Evolutionary conservation across 129 eudicot genomes (phyloP).

Genomic region (Tagetes patula): DNA sequence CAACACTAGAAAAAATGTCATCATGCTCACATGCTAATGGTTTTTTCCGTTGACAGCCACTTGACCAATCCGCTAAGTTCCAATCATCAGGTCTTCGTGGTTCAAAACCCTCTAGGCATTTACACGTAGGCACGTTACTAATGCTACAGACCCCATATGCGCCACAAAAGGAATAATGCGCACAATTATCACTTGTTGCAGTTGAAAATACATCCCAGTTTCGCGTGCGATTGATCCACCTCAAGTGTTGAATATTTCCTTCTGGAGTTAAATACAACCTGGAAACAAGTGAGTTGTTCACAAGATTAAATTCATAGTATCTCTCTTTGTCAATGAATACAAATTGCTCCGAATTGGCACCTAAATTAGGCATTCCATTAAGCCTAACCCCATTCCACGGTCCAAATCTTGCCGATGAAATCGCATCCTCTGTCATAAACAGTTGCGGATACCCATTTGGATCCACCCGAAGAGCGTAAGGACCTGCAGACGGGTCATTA

Average conservation of each 20-base stretch:
- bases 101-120: constrained; percentile 46
- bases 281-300: constrained; percentile 25
- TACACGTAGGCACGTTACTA: constrained; percentile 37
- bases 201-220: constrained; percentile 29
- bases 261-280: constrained; percentile 28
- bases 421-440: constrained; percentile 18
- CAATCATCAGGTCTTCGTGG: constrained; percentile 42
- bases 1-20: constrained; percentile 39
- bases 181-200: constrained; percentile 35
- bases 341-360: constrained; percentile 26
- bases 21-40: constrained; percentile 37
- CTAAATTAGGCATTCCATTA: constrained; percentile 39
- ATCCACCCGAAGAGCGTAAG: constrained; percentile 18
- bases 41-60: constrained; percentile 47
- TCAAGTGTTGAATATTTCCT: constrained; percentile 26
- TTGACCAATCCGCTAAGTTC: constrained; percentile 46
- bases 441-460: constrained; percentile 31
- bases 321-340: constrained; percentile 27
- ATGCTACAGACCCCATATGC: constrained; percentile 48
- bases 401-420: constrained; percentile 40
- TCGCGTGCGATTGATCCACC: constrained; percentile 32
- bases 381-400: constrained; percentile 55
- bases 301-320: constrained; percentile 29
- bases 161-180: constrained; percentile 48
- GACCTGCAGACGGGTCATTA: constrained; percentile 40